Conservation (phyloP, 257 asterid species). For the Ehretia macrophylla region DNA sequence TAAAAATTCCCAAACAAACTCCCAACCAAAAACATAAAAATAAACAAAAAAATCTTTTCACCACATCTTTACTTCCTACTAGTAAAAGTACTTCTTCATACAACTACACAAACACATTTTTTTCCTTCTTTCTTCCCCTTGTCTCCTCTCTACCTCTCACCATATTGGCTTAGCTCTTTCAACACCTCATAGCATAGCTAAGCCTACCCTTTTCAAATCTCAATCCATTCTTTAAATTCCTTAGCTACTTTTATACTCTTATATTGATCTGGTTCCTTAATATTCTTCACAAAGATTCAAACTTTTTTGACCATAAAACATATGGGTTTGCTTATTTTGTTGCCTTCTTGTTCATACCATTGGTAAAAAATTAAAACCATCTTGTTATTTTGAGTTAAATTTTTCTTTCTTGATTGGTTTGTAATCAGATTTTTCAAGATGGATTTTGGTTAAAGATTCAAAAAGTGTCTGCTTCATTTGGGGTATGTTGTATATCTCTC, state of each 20-base stretch:
- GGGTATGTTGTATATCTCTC: conserved; percentile 26
- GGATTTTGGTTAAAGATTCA: conserved; percentile 37
- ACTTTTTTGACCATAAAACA: not conserved
- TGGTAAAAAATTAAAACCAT: conserved; percentile 28
- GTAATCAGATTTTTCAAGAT: conserved; percentile 20
- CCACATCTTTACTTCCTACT: not conserved
- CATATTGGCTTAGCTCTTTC: conserved; percentile 17
- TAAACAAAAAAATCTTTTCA: too few relatives aligned
- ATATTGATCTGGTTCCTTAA: conserved; percentile 33
- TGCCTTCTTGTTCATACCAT: conserved; percentile 9
- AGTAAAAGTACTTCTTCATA: not conserved
- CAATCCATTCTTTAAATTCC: conserved; percentile 22
- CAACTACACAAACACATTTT: conserved; percentile 9
- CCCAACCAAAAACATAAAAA: too few relatives aligned
- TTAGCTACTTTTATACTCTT: not conserved
- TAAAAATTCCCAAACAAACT: too few relatives aligned
- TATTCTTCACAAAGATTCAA: conserved; percentile 31
- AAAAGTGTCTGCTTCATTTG: conserved; percentile 37
- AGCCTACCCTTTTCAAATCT: conserved; percentile 28
- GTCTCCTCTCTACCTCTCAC: conserved; percentile 26
- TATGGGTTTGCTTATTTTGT: conserved; percentile 4
- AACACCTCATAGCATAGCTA: conserved; percentile 22
- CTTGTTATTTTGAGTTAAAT: conserved; percentile 2
- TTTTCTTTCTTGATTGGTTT: conserved; percentile 25
- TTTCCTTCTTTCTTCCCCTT: conserved; percentile 24